Percentiles rank a stretch among this genome's conserved stretches.
phyloP scores from a whole-genome alignment of 257 asterid species.

The Gentiana dahurica region DNA sequence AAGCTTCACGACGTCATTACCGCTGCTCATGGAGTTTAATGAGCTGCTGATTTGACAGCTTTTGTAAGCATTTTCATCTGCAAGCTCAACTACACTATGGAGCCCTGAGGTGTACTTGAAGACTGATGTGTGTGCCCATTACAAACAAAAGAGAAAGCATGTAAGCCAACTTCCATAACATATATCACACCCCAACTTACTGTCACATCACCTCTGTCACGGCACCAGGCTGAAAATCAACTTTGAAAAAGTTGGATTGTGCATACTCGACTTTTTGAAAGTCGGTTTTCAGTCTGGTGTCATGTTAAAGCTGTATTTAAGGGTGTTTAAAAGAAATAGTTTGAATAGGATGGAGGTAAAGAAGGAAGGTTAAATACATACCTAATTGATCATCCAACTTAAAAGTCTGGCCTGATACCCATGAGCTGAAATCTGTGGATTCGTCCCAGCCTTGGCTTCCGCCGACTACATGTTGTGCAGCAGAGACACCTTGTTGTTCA shows the following conservation, averaged over 20 bases:
- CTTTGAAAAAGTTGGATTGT: too few species aligned
- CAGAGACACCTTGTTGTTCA: conserved; percentile 25
- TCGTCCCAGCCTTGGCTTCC: conserved; percentile 91
- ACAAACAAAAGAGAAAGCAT: neutral
- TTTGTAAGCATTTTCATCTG: conserved; percentile 53
- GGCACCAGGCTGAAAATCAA: too few species aligned
- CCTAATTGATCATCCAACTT: conserved; percentile 79
- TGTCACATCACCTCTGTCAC: too few species aligned
- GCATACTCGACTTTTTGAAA: too few species aligned
- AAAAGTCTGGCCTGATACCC: conserved; percentile 66
- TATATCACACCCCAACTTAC: neutral
- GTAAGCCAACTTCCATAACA: neutral
- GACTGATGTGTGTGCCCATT: conserved; percentile 13
- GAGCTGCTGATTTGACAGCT: conserved; percentile 46
- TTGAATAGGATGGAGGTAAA: neutral
- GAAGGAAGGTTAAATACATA: conserved; percentile 2
- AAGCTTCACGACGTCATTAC: conserved; percentile 53
- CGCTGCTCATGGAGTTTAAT: conserved; percentile 34
- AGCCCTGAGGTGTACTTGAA: conserved; percentile 64
- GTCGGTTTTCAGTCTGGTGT: too few species aligned
- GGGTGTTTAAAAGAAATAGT: too few species aligned
- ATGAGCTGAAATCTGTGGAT: conserved; percentile 60
- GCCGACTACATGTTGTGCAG: conserved; percentile 52
- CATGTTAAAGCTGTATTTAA: too few species aligned
- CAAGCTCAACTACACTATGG: conserved; percentile 66